phyloP scores from a whole-genome alignment of 148 eudicot genomes.

The Rhododendron ovatum region DNA sequence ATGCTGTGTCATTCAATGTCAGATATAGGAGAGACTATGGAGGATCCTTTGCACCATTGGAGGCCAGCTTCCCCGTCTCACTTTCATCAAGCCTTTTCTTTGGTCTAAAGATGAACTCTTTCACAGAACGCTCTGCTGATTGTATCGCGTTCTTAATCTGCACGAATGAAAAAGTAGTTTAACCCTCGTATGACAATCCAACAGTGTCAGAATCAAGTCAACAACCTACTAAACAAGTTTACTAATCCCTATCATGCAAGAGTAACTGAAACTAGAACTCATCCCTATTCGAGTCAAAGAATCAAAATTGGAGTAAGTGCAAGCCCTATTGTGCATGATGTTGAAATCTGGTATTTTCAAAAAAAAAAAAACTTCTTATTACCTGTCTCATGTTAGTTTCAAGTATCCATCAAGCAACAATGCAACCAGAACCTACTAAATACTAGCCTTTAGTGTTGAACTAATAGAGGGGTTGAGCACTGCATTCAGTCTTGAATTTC shows the following conservation, averaged over 20 bases:
- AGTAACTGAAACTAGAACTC: background rate
- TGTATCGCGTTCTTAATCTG: conserved; percentile 61
- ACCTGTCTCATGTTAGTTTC: background rate
- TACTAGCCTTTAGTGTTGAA: background rate
- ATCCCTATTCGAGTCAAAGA: background rate
- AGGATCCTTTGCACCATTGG: conserved; percentile 32
- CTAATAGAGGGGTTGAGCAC: background rate
- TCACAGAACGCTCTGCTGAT: conserved; percentile 60
- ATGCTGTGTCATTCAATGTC: background rate
- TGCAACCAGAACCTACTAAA: background rate
- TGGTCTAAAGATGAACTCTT: conserved; percentile 56
- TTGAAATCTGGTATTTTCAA: background rate
- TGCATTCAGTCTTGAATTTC: background rate
- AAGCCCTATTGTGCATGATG: background rate
- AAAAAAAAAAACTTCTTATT: background rate
- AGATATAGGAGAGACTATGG: conserved; percentile 17
- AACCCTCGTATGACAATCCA: background rate
- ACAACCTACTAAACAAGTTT: background rate
- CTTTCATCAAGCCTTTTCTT: conserved; percentile 29
- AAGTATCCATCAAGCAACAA: background rate
- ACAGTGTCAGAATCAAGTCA: background rate
- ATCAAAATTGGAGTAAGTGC: background rate
- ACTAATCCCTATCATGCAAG: background rate
- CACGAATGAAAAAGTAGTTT: background rate
- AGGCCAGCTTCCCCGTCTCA: conserved; percentile 22